A percentile compares a stretch with the other conserved stretches of the same genome.
Evolutionary conservation across 2,329 filamentous ascomycete species (phyloP).

Genomic region (Colletotrichum sp.): DNA sequence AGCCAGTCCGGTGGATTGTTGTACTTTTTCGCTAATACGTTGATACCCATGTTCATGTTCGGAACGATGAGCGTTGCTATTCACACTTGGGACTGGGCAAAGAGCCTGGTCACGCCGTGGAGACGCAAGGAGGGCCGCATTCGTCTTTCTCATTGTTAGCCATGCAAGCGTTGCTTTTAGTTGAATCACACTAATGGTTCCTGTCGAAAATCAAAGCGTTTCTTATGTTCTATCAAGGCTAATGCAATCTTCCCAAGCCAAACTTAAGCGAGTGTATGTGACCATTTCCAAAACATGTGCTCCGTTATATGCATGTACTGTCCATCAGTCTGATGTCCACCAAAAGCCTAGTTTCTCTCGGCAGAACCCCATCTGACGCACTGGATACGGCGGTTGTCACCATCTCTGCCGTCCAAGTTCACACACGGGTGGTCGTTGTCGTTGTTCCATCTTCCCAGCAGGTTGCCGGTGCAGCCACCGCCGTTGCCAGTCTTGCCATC

Average conservation of each 20-base stretch:
- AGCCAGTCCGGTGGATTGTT: slow-evolving; percentile 39
- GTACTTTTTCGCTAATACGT: slow-evolving; percentile 42
- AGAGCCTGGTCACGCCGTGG: neutral
- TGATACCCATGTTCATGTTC: slow-evolving; percentile 41
- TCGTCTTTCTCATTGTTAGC: neutral
- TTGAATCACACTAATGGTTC: neutral
- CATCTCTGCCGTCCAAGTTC: neutral
- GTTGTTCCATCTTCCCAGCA: neutral
- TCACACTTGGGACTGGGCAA: slow-evolving; percentile 12
- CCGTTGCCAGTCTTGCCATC: neutral
- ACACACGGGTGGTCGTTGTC: neutral
- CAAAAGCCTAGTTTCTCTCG: neutral
- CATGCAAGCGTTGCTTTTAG: neutral
- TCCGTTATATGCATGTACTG: neutral
- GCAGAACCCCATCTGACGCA: neutral
- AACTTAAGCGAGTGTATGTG: neutral
- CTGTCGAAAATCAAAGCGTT: neutral
- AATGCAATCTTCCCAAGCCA: neutral
- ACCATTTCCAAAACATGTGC: neutral
- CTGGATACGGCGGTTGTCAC: neutral
- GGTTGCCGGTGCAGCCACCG: neutral
- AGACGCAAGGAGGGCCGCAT: neutral
- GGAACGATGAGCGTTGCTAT: slow-evolving; percentile 37
- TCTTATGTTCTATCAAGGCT: neutral
- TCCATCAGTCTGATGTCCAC: neutral